These are phyloP conservation scores for Pseudogymnoascus sp. DNA, from an alignment of 2,329 filamentous ascomycete species.

Conservation along the genomic window DNA sequence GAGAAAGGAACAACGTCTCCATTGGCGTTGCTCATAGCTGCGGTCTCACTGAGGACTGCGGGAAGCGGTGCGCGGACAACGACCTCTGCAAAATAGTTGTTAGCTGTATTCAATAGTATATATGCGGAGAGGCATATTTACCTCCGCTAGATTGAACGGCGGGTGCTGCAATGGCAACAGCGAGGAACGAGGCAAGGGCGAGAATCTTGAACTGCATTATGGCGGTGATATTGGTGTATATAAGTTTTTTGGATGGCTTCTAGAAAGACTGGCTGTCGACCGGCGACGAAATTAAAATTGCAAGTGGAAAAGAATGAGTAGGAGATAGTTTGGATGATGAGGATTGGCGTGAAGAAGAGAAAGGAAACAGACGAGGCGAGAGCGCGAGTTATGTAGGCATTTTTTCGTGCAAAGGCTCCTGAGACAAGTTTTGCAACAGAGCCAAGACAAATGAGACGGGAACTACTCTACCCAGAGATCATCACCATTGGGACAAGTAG, in stretches of 20 bases:
- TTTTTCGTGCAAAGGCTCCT: not conserved
- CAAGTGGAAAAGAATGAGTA: not conserved
- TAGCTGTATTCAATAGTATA: not conserved
- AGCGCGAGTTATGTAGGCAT: not conserved
- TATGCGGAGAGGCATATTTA: not conserved
- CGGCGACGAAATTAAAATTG: not conserved
- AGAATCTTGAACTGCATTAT: conserved; percentile 2
- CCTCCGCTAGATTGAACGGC: not conserved
- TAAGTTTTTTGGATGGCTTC: not conserved
- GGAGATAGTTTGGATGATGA: not conserved
- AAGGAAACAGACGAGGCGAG: not conserved
- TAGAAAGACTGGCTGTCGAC: conserved; percentile 3
- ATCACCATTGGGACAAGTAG: not conserved
- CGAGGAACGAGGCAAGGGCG: not conserved
- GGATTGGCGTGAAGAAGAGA: conserved; percentile 1
- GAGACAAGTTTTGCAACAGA: not conserved
- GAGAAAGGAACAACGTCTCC: not conserved
- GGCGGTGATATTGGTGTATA: not conserved
- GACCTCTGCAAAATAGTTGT: not conserved
- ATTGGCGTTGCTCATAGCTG: not conserved
- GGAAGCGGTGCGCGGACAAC: not conserved
- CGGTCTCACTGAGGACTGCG: not conserved
- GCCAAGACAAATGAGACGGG: conserved; percentile 1
- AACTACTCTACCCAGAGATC: conserved; percentile 2
- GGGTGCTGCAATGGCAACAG: not conserved